Percentiles rank a stretch among this genome's conserved stretches.
Evolutionary conservation across 2,329 filamentous ascomycete genomes (phyloP).

Genomic region (Ceratocystis lukuohia): DNA sequence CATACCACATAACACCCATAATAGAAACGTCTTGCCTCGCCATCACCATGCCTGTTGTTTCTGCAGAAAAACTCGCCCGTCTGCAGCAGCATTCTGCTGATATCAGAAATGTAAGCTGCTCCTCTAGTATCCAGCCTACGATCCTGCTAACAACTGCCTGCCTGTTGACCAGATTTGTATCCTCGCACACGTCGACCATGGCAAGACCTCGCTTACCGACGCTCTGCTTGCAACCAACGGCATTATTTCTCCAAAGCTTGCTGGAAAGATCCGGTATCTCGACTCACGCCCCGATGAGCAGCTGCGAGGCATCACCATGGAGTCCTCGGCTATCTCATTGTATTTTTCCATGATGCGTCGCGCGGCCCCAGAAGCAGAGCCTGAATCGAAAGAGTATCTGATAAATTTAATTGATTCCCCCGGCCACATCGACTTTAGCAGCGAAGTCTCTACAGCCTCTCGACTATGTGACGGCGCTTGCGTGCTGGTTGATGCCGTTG

Average conservation of each 20-base stretch:
- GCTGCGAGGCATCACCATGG: constrained; percentile 96
- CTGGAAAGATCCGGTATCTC: constrained; percentile 93
- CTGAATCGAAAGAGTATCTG: constrained; percentile 74
- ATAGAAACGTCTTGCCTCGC: too few species aligned
- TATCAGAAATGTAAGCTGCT: constrained; percentile 67
- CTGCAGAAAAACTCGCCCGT: constrained; percentile 75
- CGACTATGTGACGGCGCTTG: constrained; percentile 88
- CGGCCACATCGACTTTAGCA: constrained; percentile 97
- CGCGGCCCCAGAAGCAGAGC: constrained; percentile 50
- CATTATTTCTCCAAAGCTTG: constrained; percentile 95
- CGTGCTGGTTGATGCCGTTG: constrained; percentile 88
- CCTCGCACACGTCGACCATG: constrained; percentile 92
- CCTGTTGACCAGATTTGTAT: constrained; percentile 62
- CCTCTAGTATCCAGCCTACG: not conserved
- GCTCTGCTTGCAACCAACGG: constrained; percentile 95
- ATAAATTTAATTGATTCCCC: constrained; percentile 97
- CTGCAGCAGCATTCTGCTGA: constrained; percentile 79
- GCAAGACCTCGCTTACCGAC: constrained; percentile 94
- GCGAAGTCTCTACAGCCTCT: constrained; percentile 91
- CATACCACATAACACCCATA: too few species aligned
- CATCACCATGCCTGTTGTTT: constrained; percentile 73
- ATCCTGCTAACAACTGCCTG: constrained; percentile 17
- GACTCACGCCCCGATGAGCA: constrained; percentile 96
- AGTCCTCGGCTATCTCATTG: constrained; percentile 92
- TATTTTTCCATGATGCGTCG: constrained; percentile 86